Conservation (phyloP, 345 rosid species). For the Boechera retrofracta region DNA sequence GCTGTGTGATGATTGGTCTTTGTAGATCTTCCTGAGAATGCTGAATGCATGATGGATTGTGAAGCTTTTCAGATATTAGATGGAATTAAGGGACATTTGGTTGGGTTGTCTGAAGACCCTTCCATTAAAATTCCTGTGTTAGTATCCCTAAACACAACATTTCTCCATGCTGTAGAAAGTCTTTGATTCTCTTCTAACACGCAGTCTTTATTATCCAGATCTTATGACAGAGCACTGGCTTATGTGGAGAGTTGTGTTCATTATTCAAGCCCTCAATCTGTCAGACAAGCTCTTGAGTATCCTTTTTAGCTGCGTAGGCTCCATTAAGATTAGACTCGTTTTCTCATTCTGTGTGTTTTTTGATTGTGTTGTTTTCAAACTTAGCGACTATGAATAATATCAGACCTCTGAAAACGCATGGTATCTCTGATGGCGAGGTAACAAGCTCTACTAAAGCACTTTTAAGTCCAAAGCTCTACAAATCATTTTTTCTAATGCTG, state of each 20-base stretch:
- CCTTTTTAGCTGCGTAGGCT: slow-evolving; percentile 48
- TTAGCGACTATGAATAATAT: slow-evolving; percentile 38
- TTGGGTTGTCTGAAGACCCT: slow-evolving; percentile 74
- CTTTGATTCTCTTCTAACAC: slow-evolving; percentile 13
- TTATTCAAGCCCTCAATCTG: slow-evolving; percentile 62
- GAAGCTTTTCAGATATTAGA: slow-evolving; percentile 76
- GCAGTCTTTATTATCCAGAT: slow-evolving; percentile 54
- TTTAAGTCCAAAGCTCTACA: slow-evolving; percentile 11
- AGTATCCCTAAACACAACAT: slow-evolving; percentile 38
- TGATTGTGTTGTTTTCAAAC: slow-evolving; percentile 43
- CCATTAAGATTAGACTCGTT: background rate
- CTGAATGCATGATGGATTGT: slow-evolving; percentile 81
- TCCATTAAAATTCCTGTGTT: slow-evolving; percentile 77
- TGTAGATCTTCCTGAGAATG: slow-evolving; percentile 80
- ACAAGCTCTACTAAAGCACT: slow-evolving; percentile 23
- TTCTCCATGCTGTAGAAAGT: slow-evolving; percentile 17
- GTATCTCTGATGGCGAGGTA: slow-evolving; percentile 86
- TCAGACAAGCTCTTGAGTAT: slow-evolving; percentile 78
- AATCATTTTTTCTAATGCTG: slow-evolving; percentile 35
- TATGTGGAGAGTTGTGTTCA: slow-evolving; percentile 52
- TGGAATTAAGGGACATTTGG: slow-evolving; percentile 83
- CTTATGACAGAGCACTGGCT: slow-evolving; percentile 71
- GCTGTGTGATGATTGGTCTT: slow-evolving; percentile 20
- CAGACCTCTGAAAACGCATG: slow-evolving; percentile 62
- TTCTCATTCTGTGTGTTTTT: slow-evolving; percentile 26